Evolutionary conservation across 2,329 filamentous ascomycete species (phyloP).

Genomic region (Trichoderma polysporum): DNA sequence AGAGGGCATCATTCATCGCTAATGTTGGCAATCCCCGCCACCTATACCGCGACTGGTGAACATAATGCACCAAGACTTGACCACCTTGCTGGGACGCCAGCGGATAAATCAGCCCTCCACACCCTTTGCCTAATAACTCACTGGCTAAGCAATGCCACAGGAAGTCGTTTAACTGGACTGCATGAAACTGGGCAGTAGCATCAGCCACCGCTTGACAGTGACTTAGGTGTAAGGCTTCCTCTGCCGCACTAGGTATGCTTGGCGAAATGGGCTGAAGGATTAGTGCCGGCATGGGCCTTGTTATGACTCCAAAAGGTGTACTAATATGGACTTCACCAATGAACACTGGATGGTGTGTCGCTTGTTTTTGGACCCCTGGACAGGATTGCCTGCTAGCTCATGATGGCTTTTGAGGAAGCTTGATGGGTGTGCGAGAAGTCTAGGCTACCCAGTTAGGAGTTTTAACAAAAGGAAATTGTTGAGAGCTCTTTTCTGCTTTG

Average conservation of each 20-base stretch:
- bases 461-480: neutral
- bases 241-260: neutral
- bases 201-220: neutral
- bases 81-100: neutral
- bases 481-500: neutral
- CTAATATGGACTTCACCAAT: constrained; percentile 1
- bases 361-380: constrained; percentile 6
- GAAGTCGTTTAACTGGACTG: neutral
- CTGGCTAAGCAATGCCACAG: neutral
- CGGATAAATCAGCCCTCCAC: neutral
- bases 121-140: neutral
- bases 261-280: constrained; percentile 16
- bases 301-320: neutral
- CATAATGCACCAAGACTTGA: neutral
- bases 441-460: neutral
- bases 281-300: constrained; percentile 11
- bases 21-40: neutral
- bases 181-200: neutral
- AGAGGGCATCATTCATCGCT: neutral
- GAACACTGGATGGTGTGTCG: neutral
- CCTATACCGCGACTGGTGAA: neutral
- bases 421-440: neutral
- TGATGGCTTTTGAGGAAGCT: constrained; percentile 13
- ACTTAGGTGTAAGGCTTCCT: neutral
- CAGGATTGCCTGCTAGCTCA: neutral